phyloP scores from a whole-genome alignment of 1,284 basidiomycete species.

The Puccinia coronata region DNA sequence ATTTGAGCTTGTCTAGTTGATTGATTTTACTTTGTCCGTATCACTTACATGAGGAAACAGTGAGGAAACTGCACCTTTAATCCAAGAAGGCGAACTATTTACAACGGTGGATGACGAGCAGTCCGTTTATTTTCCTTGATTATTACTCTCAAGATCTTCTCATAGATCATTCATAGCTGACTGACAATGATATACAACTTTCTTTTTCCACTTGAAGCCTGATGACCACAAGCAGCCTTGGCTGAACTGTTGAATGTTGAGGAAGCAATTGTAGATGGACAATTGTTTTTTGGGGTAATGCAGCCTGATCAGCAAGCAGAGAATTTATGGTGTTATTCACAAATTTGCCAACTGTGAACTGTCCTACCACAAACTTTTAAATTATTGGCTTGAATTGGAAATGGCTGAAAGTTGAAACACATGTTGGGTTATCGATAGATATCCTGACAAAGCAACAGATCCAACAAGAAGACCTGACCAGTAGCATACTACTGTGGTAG shows the following conservation, averaged over 20 bases:
- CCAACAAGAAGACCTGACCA: too few relatives aligned
- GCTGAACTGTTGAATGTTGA: background rate
- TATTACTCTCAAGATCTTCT: background rate
- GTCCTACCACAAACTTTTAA: too few relatives aligned
- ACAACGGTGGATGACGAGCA: constrained; percentile 61
- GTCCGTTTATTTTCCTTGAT: constrained; percentile 6
- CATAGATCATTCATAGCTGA: background rate
- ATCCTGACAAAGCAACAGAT: too few relatives aligned
- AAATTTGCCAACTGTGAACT: too few relatives aligned
- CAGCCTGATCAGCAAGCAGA: too few relatives aligned
- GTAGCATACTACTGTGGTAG: too few relatives aligned
- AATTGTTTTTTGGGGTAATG: too few relatives aligned
- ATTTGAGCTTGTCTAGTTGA: background rate
- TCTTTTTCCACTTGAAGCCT: constrained; percentile 4
- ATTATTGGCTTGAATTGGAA: too few relatives aligned
- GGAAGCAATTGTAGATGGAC: too few relatives aligned
- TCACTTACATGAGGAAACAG: constrained; percentile 57
- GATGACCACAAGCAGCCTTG: background rate
- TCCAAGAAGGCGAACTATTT: constrained; percentile 70
- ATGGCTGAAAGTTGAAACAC: too few relatives aligned
- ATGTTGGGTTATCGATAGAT: too few relatives aligned
- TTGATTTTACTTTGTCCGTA: background rate
- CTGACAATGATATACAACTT: background rate
- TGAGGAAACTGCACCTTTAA: constrained; percentile 69
- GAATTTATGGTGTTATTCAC: too few relatives aligned